phyloP scores from a whole-genome alignment of 2,329 filamentous ascomycete species.

The Fusarium sacchari region DNA sequence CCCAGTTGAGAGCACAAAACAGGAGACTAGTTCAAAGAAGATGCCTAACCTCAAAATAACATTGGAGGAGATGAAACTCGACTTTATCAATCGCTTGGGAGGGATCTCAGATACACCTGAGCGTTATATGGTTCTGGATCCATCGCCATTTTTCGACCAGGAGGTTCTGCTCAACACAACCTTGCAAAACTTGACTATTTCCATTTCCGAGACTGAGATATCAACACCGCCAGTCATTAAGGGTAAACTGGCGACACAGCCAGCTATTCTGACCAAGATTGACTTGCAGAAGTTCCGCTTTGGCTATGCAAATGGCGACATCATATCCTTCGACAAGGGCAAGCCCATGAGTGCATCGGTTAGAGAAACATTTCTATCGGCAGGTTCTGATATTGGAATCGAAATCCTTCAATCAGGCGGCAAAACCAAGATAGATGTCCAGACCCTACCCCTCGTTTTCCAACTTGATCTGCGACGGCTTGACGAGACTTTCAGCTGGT shows the following conservation, averaged over 20 bases:
- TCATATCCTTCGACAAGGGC: conserved; percentile 69
- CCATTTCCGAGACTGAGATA: conserved; percentile 38
- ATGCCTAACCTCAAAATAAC: conserved; percentile 56
- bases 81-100: conserved; percentile 64
- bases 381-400: conserved; percentile 67
- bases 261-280: conserved; percentile 50
- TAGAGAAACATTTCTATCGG: conserved; percentile 65
- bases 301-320: conserved; percentile 70
- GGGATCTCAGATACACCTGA: conserved; percentile 63
- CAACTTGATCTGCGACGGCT: conserved; percentile 81
- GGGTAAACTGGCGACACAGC: conserved; percentile 41
- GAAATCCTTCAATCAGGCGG: conserved; percentile 59
- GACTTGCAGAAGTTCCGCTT: conserved; percentile 68
- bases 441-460: conserved; percentile 80
- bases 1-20: conserved; percentile 13
- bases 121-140: conserved; percentile 57
- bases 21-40: conserved; percentile 19
- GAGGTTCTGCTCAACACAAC: conserved; percentile 64
- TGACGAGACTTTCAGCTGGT: conserved; percentile 87
- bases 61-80: conserved; percentile 61
- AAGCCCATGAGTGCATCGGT: conserved; percentile 68
- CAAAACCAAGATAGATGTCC: conserved; percentile 68
- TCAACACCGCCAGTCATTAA: conserved; percentile 13
- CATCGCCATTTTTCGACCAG: conserved; percentile 53
- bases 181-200: conserved; percentile 56